Base-by-base conservation (phyloP, 495 filamentous ascomycete genomes). In the Neurospora africana region DNA sequence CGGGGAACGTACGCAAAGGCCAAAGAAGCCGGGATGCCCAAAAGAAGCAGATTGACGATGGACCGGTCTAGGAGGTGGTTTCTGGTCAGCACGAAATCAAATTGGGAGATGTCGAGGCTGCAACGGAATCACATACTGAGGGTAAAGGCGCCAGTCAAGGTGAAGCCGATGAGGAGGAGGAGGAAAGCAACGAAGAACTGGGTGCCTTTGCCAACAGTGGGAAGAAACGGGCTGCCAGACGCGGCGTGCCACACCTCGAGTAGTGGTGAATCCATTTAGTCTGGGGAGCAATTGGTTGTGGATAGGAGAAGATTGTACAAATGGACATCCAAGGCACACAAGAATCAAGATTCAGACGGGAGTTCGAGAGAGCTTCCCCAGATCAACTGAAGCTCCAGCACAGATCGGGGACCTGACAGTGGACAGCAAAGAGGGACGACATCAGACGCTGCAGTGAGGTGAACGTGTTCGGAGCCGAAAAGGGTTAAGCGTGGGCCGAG, bases 241-340 rank as follows among this genome's bases (percentile, higher is more conserved):
- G 93, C 91, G 85, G 91, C 91, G 84, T 95, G 91, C 94, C 94
- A 97, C 81, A 95, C 86, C 80, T 93, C 89, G 81, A 90, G 90
- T 79, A 97, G 81, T 85, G 93, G 93, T 75, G 86, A 86, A 86
- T 88, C 86, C 86, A 88, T 88, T 84, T 82, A 81, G 75, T 70
- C 72, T 38, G 68, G 30, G 53, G 6, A 19, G 27, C 27, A 35
- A 65, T 65, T 65, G 53, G 0, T 65, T 65, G 27, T 9, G 53
- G 30, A 40, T 13, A 4, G 27, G 13, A 15, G 40, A 19, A 41
- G n/a, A 38, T 38, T 33, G 27, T 33, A 65, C 15, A 9, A 35
- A 33, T 65, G 27, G 53, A 65, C 53, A 65, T 65, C 27, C 53
- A 19, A 30, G 2, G 27, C 23, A 30, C 13, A 8, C 5, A 15